These are phyloP conservation scores for Ceriops decandra DNA, from an alignment of 345 rosid species.

Conservation along the genomic window DNA sequence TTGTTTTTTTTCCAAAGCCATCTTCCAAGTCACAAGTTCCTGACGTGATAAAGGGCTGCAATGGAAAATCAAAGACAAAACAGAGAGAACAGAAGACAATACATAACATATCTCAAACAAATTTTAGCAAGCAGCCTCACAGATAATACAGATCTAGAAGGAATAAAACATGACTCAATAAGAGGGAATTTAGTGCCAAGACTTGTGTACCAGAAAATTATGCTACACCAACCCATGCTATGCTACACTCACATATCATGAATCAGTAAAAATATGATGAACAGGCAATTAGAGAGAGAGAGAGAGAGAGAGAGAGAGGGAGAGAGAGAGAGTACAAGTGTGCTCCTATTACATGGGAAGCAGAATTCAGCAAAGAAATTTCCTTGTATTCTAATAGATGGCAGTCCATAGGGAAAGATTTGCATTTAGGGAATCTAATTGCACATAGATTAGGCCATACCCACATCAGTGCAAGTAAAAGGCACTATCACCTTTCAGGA, in stretches of 20 bases:
- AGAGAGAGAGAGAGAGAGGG: no score
- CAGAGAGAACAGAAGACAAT: constrained; percentile 7
- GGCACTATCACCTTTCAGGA: constrained; percentile 64
- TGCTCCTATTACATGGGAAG: no score
- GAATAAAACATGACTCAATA: neutral
- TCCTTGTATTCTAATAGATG: neutral
- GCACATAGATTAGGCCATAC: neutral
- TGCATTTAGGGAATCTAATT: neutral
- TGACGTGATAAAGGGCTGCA: constrained; percentile 82
- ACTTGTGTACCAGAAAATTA: neutral
- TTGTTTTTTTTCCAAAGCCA: constrained; percentile 76
- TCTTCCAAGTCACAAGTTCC: constrained; percentile 95
- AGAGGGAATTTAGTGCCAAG: neutral
- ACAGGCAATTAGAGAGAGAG: no score
- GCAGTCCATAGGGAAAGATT: neutral
- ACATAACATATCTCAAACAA: neutral
- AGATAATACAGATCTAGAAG: neutral
- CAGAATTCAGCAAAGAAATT: no score
- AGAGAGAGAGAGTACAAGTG: no score
- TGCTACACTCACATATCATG: neutral
- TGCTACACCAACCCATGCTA: no score
- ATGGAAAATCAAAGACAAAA: constrained; percentile 11
- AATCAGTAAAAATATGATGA: neutral
- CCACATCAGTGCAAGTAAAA: constrained; percentile 6
- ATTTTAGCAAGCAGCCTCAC: neutral